These are phyloP conservation scores for Monascus purpureus DNA, from an alignment of 495 filamentous ascomycete species.

Conservation along the genomic window DNA sequence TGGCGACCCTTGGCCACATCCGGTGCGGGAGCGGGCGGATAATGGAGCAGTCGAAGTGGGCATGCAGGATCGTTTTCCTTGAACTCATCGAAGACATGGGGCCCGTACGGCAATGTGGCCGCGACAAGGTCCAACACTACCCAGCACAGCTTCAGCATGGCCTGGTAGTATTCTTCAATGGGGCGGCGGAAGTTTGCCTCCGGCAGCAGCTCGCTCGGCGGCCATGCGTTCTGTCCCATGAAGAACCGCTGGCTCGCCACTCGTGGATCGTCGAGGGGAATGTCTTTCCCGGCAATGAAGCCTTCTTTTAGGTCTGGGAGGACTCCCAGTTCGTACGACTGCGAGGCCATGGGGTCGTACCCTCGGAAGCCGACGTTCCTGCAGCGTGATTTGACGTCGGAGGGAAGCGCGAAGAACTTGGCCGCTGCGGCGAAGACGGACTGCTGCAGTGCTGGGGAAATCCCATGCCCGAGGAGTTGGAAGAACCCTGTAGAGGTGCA, in stretches of 20 bases:
- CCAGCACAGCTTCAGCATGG: conserved; percentile 5
- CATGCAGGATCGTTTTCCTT: conserved; percentile 8
- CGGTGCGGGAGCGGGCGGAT: conserved; percentile 9
- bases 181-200: conserved; percentile 7
- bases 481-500: conserved; percentile 19
- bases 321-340: conserved; percentile 10
- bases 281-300: conserved; percentile 17
- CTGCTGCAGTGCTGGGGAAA: conserved; percentile 8
- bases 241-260: conserved; percentile 10
- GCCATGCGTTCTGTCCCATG: conserved; percentile 17
- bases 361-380: conserved; percentile 14
- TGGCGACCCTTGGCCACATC: conserved; percentile 7
- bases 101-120: conserved; percentile 10
- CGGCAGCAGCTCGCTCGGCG: conserved; percentile 5
- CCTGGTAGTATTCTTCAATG: conserved; percentile 9
- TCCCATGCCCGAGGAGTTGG: conserved; percentile 12
- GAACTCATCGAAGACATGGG: conserved; percentile 16
- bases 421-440: conserved; percentile 12
- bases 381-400: conserved; percentile 12
- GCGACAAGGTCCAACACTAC: conserved; percentile 10
- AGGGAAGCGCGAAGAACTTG: conserved; percentile 18
- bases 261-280: conserved; percentile 13
- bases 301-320: conserved; percentile 18
- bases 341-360: conserved; percentile 15
- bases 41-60: conserved; percentile 20